A percentile compares a stretch with the other conserved stretches of the same genome.
Conservation (phyloP, 208 protist genomes). For the Wallacemonas sp. region DNA sequence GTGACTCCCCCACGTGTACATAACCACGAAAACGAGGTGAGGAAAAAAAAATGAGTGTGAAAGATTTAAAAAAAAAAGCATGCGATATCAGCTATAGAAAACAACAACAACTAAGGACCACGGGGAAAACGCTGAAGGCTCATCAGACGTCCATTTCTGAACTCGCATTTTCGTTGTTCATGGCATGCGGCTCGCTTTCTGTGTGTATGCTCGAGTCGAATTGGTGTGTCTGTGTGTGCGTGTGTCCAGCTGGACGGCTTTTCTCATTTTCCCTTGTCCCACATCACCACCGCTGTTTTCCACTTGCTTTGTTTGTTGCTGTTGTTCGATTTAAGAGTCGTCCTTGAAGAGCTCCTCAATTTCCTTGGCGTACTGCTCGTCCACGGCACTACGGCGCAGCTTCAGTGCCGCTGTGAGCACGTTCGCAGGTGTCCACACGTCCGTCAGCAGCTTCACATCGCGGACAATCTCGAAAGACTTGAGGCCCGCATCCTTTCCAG, state of each 20-base stretch:
- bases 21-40: neutral
- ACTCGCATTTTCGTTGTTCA: no score
- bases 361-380: conserved; percentile 56
- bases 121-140: neutral
- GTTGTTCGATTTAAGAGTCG: conserved; percentile 19
- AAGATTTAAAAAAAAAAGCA: no score
- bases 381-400: conserved; percentile 67
- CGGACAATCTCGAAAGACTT: conserved; percentile 80
- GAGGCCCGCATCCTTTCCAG: conserved; percentile 43
- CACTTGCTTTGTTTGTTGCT: conserved; percentile 5
- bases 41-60: no score
- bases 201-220: no score
- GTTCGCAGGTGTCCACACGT: conserved; percentile 88
- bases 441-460: conserved; percentile 46
- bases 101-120: neutral
- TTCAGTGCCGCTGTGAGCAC: conserved; percentile 86
- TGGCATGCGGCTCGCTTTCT: no score
- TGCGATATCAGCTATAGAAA: no score
- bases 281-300: no score
- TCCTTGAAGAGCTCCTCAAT: conserved; percentile 71
- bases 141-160: no score
- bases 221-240: neutral
- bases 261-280: no score
- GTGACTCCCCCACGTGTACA: no score
- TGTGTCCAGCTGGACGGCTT: no score